Evolutionary conservation across 305 asterid species (phyloP).

Genomic region (Andrographis paniculata): DNA sequence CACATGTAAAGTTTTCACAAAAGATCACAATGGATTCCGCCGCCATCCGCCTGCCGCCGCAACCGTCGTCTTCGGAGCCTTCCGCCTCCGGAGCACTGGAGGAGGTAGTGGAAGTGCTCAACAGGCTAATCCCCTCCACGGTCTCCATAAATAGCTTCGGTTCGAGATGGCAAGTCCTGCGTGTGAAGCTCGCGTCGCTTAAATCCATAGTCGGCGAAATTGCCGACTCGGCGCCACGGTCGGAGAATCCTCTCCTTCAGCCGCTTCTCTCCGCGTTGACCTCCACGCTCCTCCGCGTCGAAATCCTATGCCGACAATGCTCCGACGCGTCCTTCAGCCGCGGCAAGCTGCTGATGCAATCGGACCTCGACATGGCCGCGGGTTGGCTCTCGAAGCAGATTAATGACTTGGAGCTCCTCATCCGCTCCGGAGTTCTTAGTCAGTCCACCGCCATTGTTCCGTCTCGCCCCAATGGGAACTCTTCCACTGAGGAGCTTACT

Average conservation of each 20-base stretch:
- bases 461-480: slow-evolving; percentile 47
- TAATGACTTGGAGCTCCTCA: slow-evolving; percentile 67
- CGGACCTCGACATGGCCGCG: slow-evolving; percentile 87
- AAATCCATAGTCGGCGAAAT: slow-evolving; percentile 37
- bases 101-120: slow-evolving; percentile 26
- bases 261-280: slow-evolving; percentile 45
- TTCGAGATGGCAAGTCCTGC: slow-evolving; percentile 65
- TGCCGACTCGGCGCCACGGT: slow-evolving; percentile 60
- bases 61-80: slow-evolving; percentile 1
- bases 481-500: slow-evolving; percentile 43
- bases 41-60: slow-evolving; percentile 33
- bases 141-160: slow-evolving; percentile 41
- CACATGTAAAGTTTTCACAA: no score
- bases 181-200: slow-evolving; percentile 42
- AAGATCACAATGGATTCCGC: slow-evolving; percentile 32
- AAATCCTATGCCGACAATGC: slow-evolving; percentile 40
- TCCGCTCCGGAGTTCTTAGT: slow-evolving; percentile 81
- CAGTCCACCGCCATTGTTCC: slow-evolving; percentile 86
- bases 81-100: slow-evolving; percentile 30
- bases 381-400: slow-evolving; percentile 65
- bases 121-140: slow-evolving; percentile 36
- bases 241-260: slow-evolving; percentile 46
- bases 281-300: slow-evolving; percentile 47
- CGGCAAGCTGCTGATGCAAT: slow-evolving; percentile 89
- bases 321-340: slow-evolving; percentile 35